phyloP scores from a whole-genome alignment of 345 rosid species.

The Camelina hispida region DNA sequence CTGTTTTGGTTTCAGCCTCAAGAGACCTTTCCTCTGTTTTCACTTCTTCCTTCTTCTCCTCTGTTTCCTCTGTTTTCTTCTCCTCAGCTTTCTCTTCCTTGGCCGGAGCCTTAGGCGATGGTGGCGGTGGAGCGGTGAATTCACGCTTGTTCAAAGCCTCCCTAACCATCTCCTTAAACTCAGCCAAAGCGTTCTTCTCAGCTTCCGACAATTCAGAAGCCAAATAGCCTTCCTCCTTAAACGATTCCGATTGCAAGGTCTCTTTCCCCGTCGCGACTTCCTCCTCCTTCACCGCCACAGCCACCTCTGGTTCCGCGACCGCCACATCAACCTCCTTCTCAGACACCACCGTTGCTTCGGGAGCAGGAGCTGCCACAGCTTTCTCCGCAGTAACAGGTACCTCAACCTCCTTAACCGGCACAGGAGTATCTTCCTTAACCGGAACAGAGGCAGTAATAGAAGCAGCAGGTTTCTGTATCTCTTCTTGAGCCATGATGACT shows the following conservation, averaged over 20 bases:
- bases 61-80: slow-evolving; percentile 33
- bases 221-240: slow-evolving; percentile 72
- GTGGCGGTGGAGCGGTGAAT: slow-evolving; percentile 50
- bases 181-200: slow-evolving; percentile 60
- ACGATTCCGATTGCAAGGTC: slow-evolving; percentile 55
- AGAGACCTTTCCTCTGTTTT: slow-evolving; percentile 1
- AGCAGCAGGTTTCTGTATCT: slow-evolving; percentile 42
- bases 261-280: slow-evolving; percentile 26
- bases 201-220: slow-evolving; percentile 58
- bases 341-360: neutral
- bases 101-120: slow-evolving; percentile 24
- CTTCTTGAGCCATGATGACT: slow-evolving; percentile 46
- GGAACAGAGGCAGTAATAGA: slow-evolving; percentile 39
- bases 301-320: slow-evolving; percentile 39
- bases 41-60: slow-evolving; percentile 47
- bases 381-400: slow-evolving; percentile 43
- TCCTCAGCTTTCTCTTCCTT: slow-evolving; percentile 45
- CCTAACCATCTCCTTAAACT: slow-evolving; percentile 57
- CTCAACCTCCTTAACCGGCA: slow-evolving; percentile 39
- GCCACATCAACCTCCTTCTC: slow-evolving; percentile 31
- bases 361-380: slow-evolving; percentile 32
- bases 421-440: slow-evolving; percentile 36
- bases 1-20: slow-evolving; percentile 25
- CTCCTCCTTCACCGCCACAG: slow-evolving; percentile 34
- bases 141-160: slow-evolving; percentile 60